A percentile compares a stretch with the other conserved stretches of the same genome.
These are phyloP conservation scores for Kentomonas sorsogonicus DNA, from an alignment of 208 protist genomes.

Conservation along the genomic window DNA sequence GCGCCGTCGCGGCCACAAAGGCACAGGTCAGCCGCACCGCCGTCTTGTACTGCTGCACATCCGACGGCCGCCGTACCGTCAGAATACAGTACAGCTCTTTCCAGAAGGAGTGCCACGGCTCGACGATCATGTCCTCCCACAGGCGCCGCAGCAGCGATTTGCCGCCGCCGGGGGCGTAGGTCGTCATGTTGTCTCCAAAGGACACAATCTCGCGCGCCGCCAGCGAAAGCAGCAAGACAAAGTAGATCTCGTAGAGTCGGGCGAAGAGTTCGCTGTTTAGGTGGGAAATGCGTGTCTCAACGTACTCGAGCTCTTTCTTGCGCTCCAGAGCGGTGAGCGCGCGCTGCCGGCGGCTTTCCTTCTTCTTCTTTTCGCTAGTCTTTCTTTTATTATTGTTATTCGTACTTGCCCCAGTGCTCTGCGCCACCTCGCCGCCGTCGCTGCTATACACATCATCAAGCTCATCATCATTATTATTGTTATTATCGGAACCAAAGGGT, in stretches of 20 bases:
- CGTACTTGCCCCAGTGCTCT: too few relatives aligned
- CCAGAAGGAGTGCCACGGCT: conserved; percentile 53
- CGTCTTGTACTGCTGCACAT: conserved; percentile 44
- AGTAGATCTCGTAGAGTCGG: conserved; percentile 26
- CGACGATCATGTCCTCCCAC: conserved; percentile 35
- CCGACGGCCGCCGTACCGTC: conserved; percentile 29
- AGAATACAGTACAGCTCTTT: conserved; percentile 34
- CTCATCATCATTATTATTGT: too few relatives aligned
- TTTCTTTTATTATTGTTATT: too few relatives aligned
- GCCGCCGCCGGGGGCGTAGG: conserved; percentile 27
- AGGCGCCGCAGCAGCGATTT: conserved; percentile 21
- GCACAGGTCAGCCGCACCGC: conserved; percentile 44
- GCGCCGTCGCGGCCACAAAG: conserved; percentile 28
- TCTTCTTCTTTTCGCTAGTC: too few relatives aligned
- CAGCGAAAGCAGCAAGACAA: conserved; percentile 28
- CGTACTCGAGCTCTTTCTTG: too few relatives aligned
- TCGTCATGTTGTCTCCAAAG: conserved; percentile 34
- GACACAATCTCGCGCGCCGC: conserved; percentile 25
- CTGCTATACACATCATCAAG: too few relatives aligned
- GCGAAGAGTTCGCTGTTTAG: too few relatives aligned
- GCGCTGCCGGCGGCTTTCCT: too few relatives aligned
- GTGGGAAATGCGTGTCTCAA: too few relatives aligned
- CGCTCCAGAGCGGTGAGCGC: too few relatives aligned
- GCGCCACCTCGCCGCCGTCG: too few relatives aligned
- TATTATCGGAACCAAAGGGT: too few relatives aligned